Conservation (phyloP, 2,329 filamentous ascomycete genomes). For the Exophiala lecanii-corni region DNA sequence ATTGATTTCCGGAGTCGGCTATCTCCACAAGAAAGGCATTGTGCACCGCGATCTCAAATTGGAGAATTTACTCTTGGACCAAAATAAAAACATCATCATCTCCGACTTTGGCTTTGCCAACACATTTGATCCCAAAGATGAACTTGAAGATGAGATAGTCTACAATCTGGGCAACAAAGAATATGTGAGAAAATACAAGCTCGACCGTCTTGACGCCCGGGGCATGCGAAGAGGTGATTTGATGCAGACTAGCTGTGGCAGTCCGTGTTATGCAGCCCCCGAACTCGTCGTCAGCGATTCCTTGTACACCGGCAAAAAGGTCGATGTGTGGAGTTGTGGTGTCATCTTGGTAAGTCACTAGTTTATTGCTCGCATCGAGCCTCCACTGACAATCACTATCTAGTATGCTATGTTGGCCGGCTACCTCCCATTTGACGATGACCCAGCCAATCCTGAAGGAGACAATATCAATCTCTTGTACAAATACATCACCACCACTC, state of each 20-base stretch:
- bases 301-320: constrained; percentile 92
- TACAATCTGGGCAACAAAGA: constrained; percentile 81
- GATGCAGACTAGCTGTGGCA: constrained; percentile 98
- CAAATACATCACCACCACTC: constrained; percentile 98
- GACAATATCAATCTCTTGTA: constrained; percentile 99
- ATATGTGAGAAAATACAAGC: constrained; percentile 77
- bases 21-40: constrained; percentile 97
- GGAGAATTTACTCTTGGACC: constrained; percentile 89
- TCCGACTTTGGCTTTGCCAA: constrained; percentile 99
- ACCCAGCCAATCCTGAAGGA: constrained; percentile 94
- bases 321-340: constrained; percentile 98
- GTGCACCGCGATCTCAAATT: constrained; percentile 96
- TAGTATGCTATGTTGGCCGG: constrained; percentile 98
- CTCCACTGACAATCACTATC: constrained; percentile 17
- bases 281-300: constrained; percentile 97
- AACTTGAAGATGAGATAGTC: constrained; percentile 86
- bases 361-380: neutral
- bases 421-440: constrained; percentile 95
- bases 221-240: constrained; percentile 82
- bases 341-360: constrained; percentile 78
- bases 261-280: constrained; percentile 94
- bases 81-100: constrained; percentile 98
- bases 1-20: constrained; percentile 91
- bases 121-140: constrained; percentile 85
- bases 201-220: constrained; percentile 72